Evolutionary conservation across 1,284 basidiomycete species (phyloP).

Genomic region (Marasmius fiardii): DNA sequence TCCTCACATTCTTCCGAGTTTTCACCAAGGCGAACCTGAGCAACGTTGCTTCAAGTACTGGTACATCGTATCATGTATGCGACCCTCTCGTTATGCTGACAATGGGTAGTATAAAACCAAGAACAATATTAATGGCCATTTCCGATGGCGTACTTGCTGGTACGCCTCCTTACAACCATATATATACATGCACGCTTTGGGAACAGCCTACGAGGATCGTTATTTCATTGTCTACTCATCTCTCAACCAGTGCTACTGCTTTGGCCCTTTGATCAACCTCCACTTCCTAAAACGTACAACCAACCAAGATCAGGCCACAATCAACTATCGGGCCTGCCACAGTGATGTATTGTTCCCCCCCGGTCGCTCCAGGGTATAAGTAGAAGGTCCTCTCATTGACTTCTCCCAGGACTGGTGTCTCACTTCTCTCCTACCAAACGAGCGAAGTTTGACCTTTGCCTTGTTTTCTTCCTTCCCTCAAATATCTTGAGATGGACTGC

Average conservation of each 20-base stretch:
- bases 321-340: not conserved
- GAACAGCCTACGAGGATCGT: not conserved
- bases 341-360: not conserved
- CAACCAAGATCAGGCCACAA: not conserved
- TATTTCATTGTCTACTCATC: not conserved
- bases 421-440: not conserved
- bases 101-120: not conserved
- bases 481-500: not conserved
- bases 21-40: too few species aligned
- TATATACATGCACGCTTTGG: not conserved
- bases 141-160: too few species aligned
- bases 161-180: too few species aligned
- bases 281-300: not conserved
- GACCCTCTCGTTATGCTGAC: too few species aligned
- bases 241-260: not conserved
- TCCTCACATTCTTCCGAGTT: too few species aligned
- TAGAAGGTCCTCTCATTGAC: not conserved
- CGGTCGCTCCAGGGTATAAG: not conserved
- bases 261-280: not conserved
- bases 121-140: too few species aligned
- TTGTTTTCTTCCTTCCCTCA: not conserved
- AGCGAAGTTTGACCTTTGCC: not conserved
- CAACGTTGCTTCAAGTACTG: too few species aligned
- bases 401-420: slow-evolving; percentile 10
- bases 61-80: too few species aligned